Evolutionary conservation across 2,329 filamentous ascomycete species (phyloP), one percentile per base, ranked within the genome.

Genomic region (Cercospora beticola): DNA sequence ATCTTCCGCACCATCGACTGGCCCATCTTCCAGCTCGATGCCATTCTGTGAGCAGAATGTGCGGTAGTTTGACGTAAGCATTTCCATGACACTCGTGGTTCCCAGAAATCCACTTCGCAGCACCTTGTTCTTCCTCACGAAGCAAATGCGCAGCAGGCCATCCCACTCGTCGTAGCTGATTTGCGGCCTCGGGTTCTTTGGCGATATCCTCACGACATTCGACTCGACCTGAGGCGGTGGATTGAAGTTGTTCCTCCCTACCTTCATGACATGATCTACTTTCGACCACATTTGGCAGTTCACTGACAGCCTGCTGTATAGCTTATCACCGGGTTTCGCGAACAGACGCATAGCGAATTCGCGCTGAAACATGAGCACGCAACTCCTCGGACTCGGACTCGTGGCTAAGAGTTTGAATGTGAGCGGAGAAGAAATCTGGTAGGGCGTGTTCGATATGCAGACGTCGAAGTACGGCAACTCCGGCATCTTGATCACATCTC

Each of bases 131-230:
- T 97, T 95, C 74, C 95, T 85, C 63, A 91, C 89, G 74, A 97
- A 97, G 70, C 89, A 89, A 49, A 97, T 88, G 62, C 92, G 85
- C 70, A 98, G 81, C 78, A 98, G 85, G 9, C 94, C 94, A 77
- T 98, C 94, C 90, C 94, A 97, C 80, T 98, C 95, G 64, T 96
- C 93, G 81, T 94, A 98, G 78, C 89, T 92, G 72, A 98, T 94
- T 74, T 93, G 90, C 64, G 94, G 94, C 43, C 93, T 84, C 10
- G 93, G 93, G 43, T 87, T 86, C 83, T 97, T 96, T 23, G 93
- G 93, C 77, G 94, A 92, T 73, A 97, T 91, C 69, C 94, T 87
- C 59, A 97, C 93, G 6, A 97, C 94, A 67, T 91, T 94, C 7
- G 89, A 92, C 81, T 99, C 95, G 67, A 99, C 95, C 76, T 93